Evolutionary conservation across 768 basidiomycete species (phyloP).

Genomic region (Mycena epipterygia): DNA sequence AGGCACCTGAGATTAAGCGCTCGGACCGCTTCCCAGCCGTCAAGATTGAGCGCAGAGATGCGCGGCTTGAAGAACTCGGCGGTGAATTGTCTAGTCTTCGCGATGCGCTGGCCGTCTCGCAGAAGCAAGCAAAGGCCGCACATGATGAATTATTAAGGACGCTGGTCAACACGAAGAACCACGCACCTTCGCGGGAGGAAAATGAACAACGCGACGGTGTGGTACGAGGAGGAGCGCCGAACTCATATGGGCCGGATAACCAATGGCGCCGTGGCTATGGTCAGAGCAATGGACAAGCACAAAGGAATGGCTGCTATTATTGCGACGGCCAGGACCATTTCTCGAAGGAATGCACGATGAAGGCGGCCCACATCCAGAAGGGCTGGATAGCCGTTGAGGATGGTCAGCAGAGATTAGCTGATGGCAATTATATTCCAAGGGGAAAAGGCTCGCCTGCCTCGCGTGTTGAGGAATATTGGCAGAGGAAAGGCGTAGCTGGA

Average conservation of each 20-base stretch:
- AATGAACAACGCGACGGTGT: not conserved
- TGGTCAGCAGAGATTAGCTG: constrained; percentile 16
- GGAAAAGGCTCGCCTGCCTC: constrained; percentile 4
- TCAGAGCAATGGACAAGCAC: not conserved
- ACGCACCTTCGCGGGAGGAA: not conserved
- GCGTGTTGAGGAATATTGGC: constrained; percentile 25
- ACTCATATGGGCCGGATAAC: constrained; percentile 4
- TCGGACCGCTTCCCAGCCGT: constrained; percentile 22
- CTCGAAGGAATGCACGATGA: constrained; percentile 4
- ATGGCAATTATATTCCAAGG: constrained; percentile 9
- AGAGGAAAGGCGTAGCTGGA: constrained; percentile 8
- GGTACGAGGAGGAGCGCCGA: not conserved
- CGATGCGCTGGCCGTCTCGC: constrained; percentile 5
- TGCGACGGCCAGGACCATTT: constrained; percentile 21
- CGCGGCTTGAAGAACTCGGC: constrained; percentile 15
- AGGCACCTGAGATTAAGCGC: not conserved
- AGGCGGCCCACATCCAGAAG: constrained; percentile 16
- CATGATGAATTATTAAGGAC: constrained; percentile 19
- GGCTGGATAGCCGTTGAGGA: constrained; percentile 20
- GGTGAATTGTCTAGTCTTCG: constrained; percentile 15
- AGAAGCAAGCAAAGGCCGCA: constrained; percentile 11
- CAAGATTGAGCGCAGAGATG: constrained; percentile 24
- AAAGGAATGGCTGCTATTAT: constrained; percentile 19
- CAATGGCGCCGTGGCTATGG: not conserved
- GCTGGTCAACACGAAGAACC: not conserved